These are phyloP conservation scores for Diaporthe capsici DNA, from an alignment of 2,329 filamentous ascomycete species.

Conservation along the genomic window DNA sequence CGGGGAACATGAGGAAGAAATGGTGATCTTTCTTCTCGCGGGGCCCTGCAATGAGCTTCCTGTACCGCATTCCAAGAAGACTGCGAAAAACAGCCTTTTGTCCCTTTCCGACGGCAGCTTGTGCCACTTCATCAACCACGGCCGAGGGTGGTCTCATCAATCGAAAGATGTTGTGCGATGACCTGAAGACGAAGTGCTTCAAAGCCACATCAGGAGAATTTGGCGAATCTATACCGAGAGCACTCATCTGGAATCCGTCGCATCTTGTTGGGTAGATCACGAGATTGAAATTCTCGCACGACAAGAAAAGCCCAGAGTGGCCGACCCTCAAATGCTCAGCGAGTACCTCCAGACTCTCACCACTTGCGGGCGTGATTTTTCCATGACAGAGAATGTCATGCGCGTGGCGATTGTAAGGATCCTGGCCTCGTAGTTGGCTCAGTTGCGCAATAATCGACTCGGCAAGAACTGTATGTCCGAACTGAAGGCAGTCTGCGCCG, in stretches of 20 bases:
- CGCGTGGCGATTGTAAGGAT: constrained; percentile 13
- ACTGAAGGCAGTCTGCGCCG: constrained; percentile 46
- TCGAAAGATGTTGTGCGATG: constrained; percentile 40
- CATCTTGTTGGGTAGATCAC: constrained; percentile 57
- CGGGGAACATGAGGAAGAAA: constrained; percentile 67
- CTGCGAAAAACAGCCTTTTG: constrained; percentile 19
- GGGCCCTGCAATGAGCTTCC: constrained; percentile 30
- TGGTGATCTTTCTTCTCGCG: constrained; percentile 44
- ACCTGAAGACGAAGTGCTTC: constrained; percentile 56
- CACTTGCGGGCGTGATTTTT: constrained; percentile 39
- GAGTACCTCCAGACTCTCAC: constrained; percentile 41
- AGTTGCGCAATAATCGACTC: constrained; percentile 45
- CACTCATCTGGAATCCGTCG: constrained; percentile 50
- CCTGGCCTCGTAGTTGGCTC: constrained; percentile 31
- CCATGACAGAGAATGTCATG: constrained; percentile 47
- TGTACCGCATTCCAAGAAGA: constrained; percentile 34
- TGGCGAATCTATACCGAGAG: constrained; percentile 41
- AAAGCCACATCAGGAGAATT: constrained; percentile 45
- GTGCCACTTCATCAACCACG: neutral
- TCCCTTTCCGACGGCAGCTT: constrained; percentile 15
- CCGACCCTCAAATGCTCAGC: constrained; percentile 53
- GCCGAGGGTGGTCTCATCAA: constrained; percentile 21
- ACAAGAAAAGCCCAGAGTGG: constrained; percentile 54
- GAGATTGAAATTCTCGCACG: constrained; percentile 52
- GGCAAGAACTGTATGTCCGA: constrained; percentile 49